Conservation (phyloP, 164 flowering plant genomes). For the Berberis thunbergii region DNA sequence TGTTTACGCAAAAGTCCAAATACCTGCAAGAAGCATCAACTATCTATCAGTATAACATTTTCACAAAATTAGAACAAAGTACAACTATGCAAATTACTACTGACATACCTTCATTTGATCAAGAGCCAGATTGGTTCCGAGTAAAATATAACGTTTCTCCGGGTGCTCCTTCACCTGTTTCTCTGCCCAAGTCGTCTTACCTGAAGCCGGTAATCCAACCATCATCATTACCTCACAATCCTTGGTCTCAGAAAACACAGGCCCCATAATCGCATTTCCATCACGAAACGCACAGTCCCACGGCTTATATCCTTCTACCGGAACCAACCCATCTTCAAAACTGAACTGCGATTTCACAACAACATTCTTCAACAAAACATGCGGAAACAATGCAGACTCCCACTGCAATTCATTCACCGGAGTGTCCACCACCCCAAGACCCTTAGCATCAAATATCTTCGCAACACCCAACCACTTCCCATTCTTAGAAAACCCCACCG, state of each 20-base stretch:
- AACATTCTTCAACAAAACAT: slow-evolving; percentile 56
- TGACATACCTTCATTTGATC: slow-evolving; percentile 60
- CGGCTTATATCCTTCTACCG: slow-evolving; percentile 48
- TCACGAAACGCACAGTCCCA: slow-evolving; percentile 49
- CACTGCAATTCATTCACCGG: slow-evolving; percentile 20
- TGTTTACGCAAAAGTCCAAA: slow-evolving; percentile 48
- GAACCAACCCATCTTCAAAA: slow-evolving; percentile 46
- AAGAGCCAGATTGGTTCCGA: slow-evolving; percentile 52
- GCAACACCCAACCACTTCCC: slow-evolving; percentile 55
- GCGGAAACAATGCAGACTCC: slow-evolving; percentile 53
- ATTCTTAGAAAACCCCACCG: slow-evolving; percentile 47
- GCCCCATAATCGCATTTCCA: slow-evolving; percentile 42
- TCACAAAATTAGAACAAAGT: no score
- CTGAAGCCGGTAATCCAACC: slow-evolving; percentile 71
- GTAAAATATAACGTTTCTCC: slow-evolving; percentile 51
- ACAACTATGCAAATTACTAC: neutral
- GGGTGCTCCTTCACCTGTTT: slow-evolving; percentile 58
- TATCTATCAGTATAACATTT: neutral
- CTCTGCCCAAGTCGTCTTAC: slow-evolving; percentile 64
- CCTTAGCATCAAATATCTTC: slow-evolving; percentile 39
- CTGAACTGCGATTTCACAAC: slow-evolving; percentile 54
- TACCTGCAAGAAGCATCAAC: slow-evolving; percentile 32
- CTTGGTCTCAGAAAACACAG: slow-evolving; percentile 17
- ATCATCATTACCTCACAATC: slow-evolving; percentile 60
- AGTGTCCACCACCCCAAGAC: slow-evolving; percentile 33